phyloP scores from a whole-genome alignment of 2,329 filamentous ascomycete species.

The Leptographium wingfieldii region DNA sequence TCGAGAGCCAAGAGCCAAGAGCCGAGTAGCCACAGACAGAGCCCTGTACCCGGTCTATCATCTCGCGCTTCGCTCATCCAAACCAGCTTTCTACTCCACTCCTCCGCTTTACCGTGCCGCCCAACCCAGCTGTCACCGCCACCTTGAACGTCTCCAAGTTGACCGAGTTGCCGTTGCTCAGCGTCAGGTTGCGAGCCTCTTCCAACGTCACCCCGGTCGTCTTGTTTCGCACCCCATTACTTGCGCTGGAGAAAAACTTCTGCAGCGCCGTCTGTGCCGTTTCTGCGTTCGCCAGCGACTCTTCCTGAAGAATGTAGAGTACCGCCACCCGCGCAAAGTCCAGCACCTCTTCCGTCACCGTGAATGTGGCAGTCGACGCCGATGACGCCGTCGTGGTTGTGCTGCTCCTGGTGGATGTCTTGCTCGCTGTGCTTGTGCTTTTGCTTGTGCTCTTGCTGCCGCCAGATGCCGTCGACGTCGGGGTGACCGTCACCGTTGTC shows the following conservation, averaged over 20 bases:
- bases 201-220: slow-evolving; percentile 15
- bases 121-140: neutral
- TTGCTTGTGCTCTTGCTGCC: slow-evolving; percentile 13
- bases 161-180: slow-evolving; percentile 28
- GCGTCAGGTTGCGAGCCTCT: slow-evolving; percentile 24
- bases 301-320: slow-evolving; percentile 47
- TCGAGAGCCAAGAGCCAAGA: too few species aligned
- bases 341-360: slow-evolving; percentile 40
- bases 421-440: slow-evolving; percentile 9
- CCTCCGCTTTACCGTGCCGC: neutral
- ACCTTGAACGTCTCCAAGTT: slow-evolving; percentile 33
- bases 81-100: neutral
- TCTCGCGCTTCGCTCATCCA: neutral
- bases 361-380: slow-evolving; percentile 26
- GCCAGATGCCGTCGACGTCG: slow-evolving; percentile 17
- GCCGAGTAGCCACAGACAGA: neutral
- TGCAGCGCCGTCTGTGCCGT: slow-evolving; percentile 42
- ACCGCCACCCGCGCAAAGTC: slow-evolving; percentile 54
- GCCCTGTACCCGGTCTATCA: neutral
- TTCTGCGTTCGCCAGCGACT: slow-evolving; percentile 36
- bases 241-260: slow-evolving; percentile 35
- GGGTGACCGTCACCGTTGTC: slow-evolving; percentile 15
- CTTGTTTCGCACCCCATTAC: slow-evolving; percentile 5
- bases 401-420: slow-evolving; percentile 12
- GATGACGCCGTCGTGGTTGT: slow-evolving; percentile 22